Percentiles rank a stretch among this genome's conserved stretches.
Evolutionary conservation across 371 early-diverging fungal species (phyloP).

Genomic region (Batrachochytrium dendrobatidis): DNA sequence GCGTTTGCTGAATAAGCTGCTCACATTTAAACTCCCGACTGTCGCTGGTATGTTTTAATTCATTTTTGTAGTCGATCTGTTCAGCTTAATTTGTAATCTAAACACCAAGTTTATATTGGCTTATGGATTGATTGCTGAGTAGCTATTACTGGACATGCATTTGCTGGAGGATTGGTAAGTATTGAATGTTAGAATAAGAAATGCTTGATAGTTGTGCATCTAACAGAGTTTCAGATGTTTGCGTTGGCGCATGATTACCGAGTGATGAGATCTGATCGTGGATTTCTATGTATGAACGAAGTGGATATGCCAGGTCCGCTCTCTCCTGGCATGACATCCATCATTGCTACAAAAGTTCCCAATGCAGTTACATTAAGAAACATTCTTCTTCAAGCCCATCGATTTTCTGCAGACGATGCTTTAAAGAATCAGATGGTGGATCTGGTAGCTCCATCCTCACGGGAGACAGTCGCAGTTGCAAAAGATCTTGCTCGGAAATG

Average conservation of each 20-base stretch:
- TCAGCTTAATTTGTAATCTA: not conserved
- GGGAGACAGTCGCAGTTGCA: not conserved
- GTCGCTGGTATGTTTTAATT: constrained; percentile 58
- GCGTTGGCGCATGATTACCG: constrained; percentile 76
- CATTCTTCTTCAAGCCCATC: constrained; percentile 58
- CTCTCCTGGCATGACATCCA: constrained; percentile 64
- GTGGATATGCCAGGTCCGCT: constrained; percentile 66
- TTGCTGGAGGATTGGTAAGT: constrained; percentile 65
- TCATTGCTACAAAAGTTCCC: constrained; percentile 54
- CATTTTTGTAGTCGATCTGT: not conserved
- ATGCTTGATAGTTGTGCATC: not conserved
- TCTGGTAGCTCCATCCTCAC: not conserved
- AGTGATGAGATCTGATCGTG: constrained; percentile 73
- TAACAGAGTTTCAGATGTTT: constrained; percentile 35
- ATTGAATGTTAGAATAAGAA: not conserved
- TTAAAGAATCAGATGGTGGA: not conserved
- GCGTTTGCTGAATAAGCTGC: constrained; percentile 40
- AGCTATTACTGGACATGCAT: constrained; percentile 55
- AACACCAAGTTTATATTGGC: not conserved
- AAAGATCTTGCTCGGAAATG: not conserved
- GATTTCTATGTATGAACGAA: constrained; percentile 75
- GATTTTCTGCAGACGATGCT: constrained; percentile 38
- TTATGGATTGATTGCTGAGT: not conserved
- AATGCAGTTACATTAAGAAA: constrained; percentile 47
- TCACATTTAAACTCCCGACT: constrained; percentile 68